Percentiles rank a stretch among this genome's conserved stretches.
Conservation (phyloP, 176 grass and related monocot species). For the Oryza glumipatula region DNA sequence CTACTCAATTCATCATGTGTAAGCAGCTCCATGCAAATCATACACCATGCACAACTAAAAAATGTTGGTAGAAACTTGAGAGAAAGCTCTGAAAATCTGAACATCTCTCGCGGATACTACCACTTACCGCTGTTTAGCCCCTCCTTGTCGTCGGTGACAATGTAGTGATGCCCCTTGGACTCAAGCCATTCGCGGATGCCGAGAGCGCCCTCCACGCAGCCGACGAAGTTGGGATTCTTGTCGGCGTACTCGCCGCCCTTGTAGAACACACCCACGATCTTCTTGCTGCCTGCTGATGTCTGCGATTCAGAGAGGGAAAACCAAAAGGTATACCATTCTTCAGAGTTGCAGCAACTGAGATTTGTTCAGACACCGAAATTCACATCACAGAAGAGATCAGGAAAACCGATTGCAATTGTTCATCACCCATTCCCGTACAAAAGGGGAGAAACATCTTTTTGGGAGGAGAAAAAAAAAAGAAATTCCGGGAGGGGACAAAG, state of each 20-base stretch:
- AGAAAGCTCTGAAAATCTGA: neutral
- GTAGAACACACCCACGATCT: constrained; percentile 98
- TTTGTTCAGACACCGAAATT: neutral
- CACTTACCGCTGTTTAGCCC: constrained; percentile 73
- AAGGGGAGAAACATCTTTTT: neutral
- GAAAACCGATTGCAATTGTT: neutral
- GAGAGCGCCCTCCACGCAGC: constrained; percentile 72
- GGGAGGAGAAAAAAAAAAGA: neutral
- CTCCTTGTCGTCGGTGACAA: constrained; percentile 97
- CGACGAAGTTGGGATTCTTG: constrained; percentile 83
- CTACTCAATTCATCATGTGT: neutral
- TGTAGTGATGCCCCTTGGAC: constrained; percentile 84
- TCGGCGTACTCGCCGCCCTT: constrained; percentile 83
- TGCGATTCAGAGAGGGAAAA: constrained; percentile 16
- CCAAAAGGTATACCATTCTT: neutral
- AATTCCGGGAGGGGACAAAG: neutral
- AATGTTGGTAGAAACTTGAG: neutral
- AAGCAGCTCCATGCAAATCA: neutral
- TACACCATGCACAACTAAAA: neutral
- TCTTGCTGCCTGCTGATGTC: constrained; percentile 86
- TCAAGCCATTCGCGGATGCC: constrained; percentile 88
- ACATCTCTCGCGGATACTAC: neutral
- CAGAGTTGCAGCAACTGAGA: neutral
- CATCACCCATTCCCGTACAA: neutral
- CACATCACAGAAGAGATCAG: neutral